These are phyloP conservation scores for Lentinula boryana DNA, from an alignment of 768 basidiomycete species.

Conservation along the genomic window DNA sequence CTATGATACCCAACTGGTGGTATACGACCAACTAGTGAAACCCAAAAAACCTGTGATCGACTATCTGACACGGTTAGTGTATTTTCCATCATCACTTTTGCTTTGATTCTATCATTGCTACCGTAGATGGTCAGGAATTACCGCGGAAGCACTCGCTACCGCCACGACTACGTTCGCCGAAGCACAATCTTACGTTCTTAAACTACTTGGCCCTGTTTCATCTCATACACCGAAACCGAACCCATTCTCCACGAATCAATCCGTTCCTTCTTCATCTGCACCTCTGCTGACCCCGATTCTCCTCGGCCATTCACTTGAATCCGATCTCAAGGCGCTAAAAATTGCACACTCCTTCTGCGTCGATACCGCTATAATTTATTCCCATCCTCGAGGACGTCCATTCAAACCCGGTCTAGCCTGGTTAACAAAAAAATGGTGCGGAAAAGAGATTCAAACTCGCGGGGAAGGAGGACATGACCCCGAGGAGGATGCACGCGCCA, in stretches of 20 bases:
- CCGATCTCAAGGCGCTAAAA: conserved; percentile 84
- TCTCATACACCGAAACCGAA: conserved; percentile 24
- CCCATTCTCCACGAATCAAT: conserved; percentile 30
- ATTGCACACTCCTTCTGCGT: conserved; percentile 83
- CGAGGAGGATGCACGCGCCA: conserved; percentile 90
- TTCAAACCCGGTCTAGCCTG: conserved; percentile 96
- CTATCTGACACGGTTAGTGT: conserved; percentile 82
- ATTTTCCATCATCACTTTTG: not conserved
- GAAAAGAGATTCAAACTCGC: conserved; percentile 78
- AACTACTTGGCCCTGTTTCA: conserved; percentile 44
- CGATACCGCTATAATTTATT: conserved; percentile 86
- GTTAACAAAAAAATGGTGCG: conserved; percentile 93
- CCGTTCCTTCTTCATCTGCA: conserved; percentile 21
- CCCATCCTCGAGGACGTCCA: conserved; percentile 90
- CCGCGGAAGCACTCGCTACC: conserved; percentile 56
- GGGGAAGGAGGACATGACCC: conserved; percentile 91
- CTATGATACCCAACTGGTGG: conserved; percentile 57
- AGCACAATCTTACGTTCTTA: conserved; percentile 68
- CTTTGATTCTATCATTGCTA: not conserved
- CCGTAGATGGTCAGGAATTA: conserved; percentile 89
- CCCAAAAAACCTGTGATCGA: conserved; percentile 80
- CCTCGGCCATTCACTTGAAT: conserved; percentile 93
- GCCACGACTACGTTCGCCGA: conserved; percentile 76
- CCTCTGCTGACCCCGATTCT: conserved; percentile 61
- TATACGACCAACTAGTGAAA: conserved; percentile 89